Conservation (phyloP, 2,329 filamentous ascomycete genomes). For the Lomentospora prolificans region DNA sequence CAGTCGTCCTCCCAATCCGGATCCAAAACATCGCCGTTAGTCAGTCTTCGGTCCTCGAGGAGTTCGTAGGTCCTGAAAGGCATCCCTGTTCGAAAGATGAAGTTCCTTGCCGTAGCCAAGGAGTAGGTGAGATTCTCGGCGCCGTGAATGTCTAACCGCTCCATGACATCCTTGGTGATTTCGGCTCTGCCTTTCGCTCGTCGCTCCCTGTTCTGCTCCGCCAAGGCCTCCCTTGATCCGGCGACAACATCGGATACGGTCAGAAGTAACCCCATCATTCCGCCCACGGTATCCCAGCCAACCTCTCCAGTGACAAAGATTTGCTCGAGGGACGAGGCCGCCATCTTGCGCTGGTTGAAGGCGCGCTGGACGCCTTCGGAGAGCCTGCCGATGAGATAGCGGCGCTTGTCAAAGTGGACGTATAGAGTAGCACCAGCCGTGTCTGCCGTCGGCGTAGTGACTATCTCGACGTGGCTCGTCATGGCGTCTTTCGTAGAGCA, state of each 20-base stretch:
- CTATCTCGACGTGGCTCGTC: slow-evolving; percentile 64
- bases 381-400: slow-evolving; percentile 78
- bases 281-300: slow-evolving; percentile 68
- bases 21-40: slow-evolving; percentile 18
- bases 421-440: slow-evolving; percentile 70
- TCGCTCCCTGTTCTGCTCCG: slow-evolving; percentile 29
- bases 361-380: slow-evolving; percentile 79
- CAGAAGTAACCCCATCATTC: slow-evolving; percentile 74
- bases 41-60: slow-evolving; percentile 28
- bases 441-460: slow-evolving; percentile 78
- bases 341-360: slow-evolving; percentile 56
- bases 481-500: slow-evolving; percentile 44
- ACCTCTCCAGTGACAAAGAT: slow-evolving; percentile 75
- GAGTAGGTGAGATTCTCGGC: slow-evolving; percentile 70
- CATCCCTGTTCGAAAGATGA: slow-evolving; percentile 78
- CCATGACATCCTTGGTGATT: slow-evolving; percentile 15
- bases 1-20: slow-evolving; percentile 69
- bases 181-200: slow-evolving; percentile 26
- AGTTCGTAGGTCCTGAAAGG: slow-evolving; percentile 65
- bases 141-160: slow-evolving; percentile 60
- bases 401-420: slow-evolving; percentile 69
- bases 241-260: slow-evolving; percentile 64
- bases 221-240: slow-evolving; percentile 30
- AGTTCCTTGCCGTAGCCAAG: slow-evolving; percentile 72
- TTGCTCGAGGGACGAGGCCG: slow-evolving; percentile 57